Conservation (phyloP, 106 monocot genomes). For the Phalaenopsis equestris region DNA sequence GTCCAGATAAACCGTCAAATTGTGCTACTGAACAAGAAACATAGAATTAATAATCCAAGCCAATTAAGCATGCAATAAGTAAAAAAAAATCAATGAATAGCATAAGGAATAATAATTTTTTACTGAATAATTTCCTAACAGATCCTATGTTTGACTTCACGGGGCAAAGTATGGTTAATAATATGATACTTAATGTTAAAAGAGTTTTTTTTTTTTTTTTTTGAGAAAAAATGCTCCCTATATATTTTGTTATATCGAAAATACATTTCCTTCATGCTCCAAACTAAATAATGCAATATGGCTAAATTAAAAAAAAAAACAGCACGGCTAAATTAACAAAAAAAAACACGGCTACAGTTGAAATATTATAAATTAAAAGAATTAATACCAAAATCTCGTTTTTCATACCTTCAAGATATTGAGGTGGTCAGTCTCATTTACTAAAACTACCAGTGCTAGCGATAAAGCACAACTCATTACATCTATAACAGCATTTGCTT, state of each 20-base stretch:
- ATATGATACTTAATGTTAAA: background rate
- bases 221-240: too few relatives aligned
- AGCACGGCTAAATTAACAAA: background rate
- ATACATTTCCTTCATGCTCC: too few relatives aligned
- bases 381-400: background rate
- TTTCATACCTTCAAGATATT: slow-evolving; percentile 88
- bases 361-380: background rate
- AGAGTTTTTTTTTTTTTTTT: too few relatives aligned
- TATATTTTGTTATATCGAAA: too few relatives aligned
- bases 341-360: background rate
- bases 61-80: background rate
- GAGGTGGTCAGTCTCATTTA: slow-evolving; percentile 84
- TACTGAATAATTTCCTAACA: background rate
- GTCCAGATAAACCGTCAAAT: slow-evolving; percentile 4
- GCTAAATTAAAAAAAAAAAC: background rate
- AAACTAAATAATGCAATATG: too few relatives aligned
- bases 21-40: background rate
- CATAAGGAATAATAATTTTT: background rate
- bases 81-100: background rate
- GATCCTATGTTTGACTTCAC: background rate
- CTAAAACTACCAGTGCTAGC: slow-evolving; percentile 52
- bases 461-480: slow-evolving; percentile 67
- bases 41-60: background rate
- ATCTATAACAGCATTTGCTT: slow-evolving; percentile 80
- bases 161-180: background rate